A percentile compares a stretch with the other conserved stretches of the same genome.
Evolutionary conservation across 306 rosid species (phyloP).

Genomic region (Trichosanthes truncata): DNA sequence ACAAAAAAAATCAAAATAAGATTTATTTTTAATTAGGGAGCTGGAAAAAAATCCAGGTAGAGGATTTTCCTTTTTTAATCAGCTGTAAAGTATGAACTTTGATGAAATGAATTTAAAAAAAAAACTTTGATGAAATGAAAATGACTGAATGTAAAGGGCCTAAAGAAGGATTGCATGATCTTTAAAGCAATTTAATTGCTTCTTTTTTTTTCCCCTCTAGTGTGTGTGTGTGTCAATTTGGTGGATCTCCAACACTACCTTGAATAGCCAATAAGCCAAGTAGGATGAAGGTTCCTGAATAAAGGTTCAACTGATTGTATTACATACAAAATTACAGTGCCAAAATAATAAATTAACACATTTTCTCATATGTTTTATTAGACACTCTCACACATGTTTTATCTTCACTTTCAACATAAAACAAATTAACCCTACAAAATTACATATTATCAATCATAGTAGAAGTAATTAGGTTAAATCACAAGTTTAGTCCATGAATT

Average conservation of each 20-base stretch:
- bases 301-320: neutral
- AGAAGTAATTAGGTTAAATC: too few species aligned
- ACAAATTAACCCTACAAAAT: too few species aligned
- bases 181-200: neutral
- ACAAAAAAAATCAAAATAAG: too few species aligned
- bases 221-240: neutral
- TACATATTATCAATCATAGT: too few species aligned
- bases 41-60: too few species aligned
- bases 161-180: neutral
- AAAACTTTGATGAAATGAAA: neutral
- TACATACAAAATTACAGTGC: too few species aligned
- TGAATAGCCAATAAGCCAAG: neutral
- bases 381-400: too few species aligned
- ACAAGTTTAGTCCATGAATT: too few species aligned
- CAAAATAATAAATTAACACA: too few species aligned
- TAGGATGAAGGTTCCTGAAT: neutral
- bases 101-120: neutral
- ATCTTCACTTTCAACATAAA: too few species aligned
- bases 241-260: neutral
- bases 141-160: neutral
- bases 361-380: too few species aligned
- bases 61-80: neutral
- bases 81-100: neutral
- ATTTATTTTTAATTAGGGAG: too few species aligned
- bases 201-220: neutral